Evolutionary conservation across 495 filamentous ascomycete genomes (phyloP), one percentile per base, ranked within the genome.

Genomic region (Chaetomidium leptoderma): DNA sequence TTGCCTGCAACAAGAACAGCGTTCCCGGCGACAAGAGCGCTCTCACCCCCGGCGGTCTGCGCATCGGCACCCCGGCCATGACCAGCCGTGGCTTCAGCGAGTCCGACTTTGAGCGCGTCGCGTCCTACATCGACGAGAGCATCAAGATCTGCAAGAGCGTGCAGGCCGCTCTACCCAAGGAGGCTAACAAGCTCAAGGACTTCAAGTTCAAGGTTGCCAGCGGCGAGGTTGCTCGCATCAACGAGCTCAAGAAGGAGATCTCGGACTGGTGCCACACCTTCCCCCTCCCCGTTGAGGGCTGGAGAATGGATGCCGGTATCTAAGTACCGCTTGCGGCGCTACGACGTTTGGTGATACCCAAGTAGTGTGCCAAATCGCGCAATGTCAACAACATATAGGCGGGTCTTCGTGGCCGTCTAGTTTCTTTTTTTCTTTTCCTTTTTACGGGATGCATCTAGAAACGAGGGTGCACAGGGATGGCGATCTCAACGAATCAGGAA

Each of bases 1-100:
- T 97, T 68, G 91, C 95, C 55, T 93, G 89, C 82, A 99, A 99
- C 86, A 99, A 99, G 84, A 99, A 99, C 81, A 83, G 89, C 50
- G 92, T 96, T 50, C 95, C 95, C 56, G 95, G 95, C 58, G 95
- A 99, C 82, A 97, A 95, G 81, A 95, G 89, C 37, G 95, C 95
- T 19, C 84, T 99, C 63, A 95, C 90, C 57, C 95, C 95, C 45
- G 88, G 86, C 67, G 95, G 95, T 78, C 85, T 99, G 61, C 90
- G 95, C 64, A 89, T 97, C 63, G 95, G 95, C 67, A 92, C 92
- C 50, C 95, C 95, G 46, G 95, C 95, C 68, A 97, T 97, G 93
- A 92, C 92, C 61, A 87, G 83, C 66, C 87, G 93, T 75, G 93
- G 93, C 55, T 91, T 97, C 76, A 89, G 92, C 58, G 88, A 90